phyloP scores from a whole-genome alignment of 768 basidiomycete genomes.

The Podaxis sp. region DNA sequence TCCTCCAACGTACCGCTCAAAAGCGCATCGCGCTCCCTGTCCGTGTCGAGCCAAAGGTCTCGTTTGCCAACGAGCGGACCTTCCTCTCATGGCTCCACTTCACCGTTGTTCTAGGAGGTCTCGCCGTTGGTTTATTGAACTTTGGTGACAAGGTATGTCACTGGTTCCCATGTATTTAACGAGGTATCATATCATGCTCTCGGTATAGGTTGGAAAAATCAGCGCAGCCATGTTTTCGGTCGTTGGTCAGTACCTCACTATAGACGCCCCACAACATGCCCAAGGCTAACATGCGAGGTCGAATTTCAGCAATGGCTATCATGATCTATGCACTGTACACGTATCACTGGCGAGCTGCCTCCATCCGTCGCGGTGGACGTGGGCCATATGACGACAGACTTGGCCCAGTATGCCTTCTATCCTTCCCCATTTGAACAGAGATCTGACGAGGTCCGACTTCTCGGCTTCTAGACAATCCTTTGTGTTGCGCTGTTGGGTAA shows the following conservation, averaged over 20 bases:
- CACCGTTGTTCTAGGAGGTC: constrained; percentile 93
- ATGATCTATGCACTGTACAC: constrained; percentile 96
- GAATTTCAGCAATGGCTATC: constrained; percentile 80
- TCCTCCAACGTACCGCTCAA: constrained; percentile 89
- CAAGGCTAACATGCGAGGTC: not conserved
- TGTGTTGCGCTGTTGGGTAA: constrained; percentile 78
- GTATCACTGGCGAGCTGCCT: constrained; percentile 94
- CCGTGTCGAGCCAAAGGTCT: constrained; percentile 91
- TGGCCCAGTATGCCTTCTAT: constrained; percentile 71
- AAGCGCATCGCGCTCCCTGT: constrained; percentile 98
- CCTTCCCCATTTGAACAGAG: constrained; percentile 5
- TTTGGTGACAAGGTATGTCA: constrained; percentile 90
- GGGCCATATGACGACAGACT: constrained; percentile 96
- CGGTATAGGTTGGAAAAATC: constrained; percentile 77
- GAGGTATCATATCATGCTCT: not conserved
- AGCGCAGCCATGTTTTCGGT: constrained; percentile 95
- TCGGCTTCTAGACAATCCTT: constrained; percentile 59
- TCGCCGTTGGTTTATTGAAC: constrained; percentile 93
- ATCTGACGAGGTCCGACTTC: constrained; percentile 9
- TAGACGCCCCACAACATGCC: not conserved
- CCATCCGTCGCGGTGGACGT: constrained; percentile 85
- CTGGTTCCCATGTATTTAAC: not conserved
- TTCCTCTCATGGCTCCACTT: constrained; percentile 99
- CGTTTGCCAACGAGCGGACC: constrained; percentile 91
- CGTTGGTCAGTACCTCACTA: constrained; percentile 53